Conservation (phyloP, 225 moss, liverwort and hornwort species). For the Sphagnum tenellum region DNA sequence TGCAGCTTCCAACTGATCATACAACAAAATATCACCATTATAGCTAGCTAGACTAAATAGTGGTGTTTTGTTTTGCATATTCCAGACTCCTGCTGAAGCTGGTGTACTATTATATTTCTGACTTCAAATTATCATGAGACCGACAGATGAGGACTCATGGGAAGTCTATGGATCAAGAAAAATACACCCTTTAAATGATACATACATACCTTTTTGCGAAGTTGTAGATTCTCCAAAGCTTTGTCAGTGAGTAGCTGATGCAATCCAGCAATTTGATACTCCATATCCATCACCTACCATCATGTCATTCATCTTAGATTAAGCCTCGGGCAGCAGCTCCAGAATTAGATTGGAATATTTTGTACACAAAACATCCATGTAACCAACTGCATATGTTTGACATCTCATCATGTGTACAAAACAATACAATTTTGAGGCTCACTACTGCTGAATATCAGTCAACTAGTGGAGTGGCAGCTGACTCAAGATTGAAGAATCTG, state of each 20-base stretch:
- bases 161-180: too few relatives aligned
- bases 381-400: too few relatives aligned
- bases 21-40: not conserved
- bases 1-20: not conserved
- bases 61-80: not conserved
- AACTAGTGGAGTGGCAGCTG: too few relatives aligned
- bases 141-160: too few relatives aligned
- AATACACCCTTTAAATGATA: not conserved
- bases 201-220: slow-evolving; percentile 33
- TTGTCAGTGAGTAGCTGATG: slow-evolving; percentile 42
- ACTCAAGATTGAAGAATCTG: too few relatives aligned
- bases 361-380: too few relatives aligned
- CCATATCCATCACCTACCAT: slow-evolving; percentile 41
- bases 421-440: too few relatives aligned
- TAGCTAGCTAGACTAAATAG: not conserved
- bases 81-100: not conserved
- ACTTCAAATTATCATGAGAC: not conserved
- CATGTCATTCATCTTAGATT: too few relatives aligned
- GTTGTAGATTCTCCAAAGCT: slow-evolving; percentile 28
- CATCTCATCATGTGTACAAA: too few relatives aligned
- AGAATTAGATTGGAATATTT: too few relatives aligned
- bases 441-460: too few relatives aligned
- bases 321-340: too few relatives aligned
- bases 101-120: not conserved
- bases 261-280: slow-evolving; percentile 40